Base-by-base conservation (phyloP, 495 filamentous ascomycete species). In the Articulospora tetracladia region DNA sequence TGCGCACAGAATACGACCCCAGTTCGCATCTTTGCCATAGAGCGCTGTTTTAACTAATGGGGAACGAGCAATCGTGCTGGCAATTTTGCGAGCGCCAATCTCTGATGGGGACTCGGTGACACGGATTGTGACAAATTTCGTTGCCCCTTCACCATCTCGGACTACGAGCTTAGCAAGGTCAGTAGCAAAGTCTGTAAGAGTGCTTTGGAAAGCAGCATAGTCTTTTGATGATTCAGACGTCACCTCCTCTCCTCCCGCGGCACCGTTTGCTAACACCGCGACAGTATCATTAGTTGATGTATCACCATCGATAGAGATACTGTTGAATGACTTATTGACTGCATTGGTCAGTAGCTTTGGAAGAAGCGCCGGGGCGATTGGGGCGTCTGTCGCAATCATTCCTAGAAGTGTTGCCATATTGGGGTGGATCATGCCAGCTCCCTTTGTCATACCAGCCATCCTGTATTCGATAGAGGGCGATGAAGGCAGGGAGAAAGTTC, bases 351-450 rank as follows among this genome's bases (percentile, higher is more conserved):
- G 86, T 20, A 92, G 76, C 0, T 76, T 70, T 57, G 85, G 82
- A 22, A 98, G 85, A 12, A 85, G 79, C 17, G 76, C 68, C 11
- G 90, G 78, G 8, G 83, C 80, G 68, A 98, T 86, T 15, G 92
- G 88, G 0, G 88, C 95, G 66, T 99, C 94, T 26, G 94, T 99
- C 69, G 91, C 93, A 68, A 98, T 83, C 56, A 98, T 90, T 50
- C 90, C 93, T 27, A 99, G 84, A 39, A 99, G 83, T 0, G 94
- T 99, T 46, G 92, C 94, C 93, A 98, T 97, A 77, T 99, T 97
- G 22, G 94, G 94, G 74, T 97, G 93, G 70, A 99, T 99, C 94
- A 99, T 99, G 66, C 94, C 94, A 15, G 94, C 95, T 48, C 94
- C 94, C 75, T 99, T 99, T 61, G 95, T 96, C 84, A 96, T 97